Evolutionary conservation across 495 filamentous ascomycete genomes (phyloP).

Genomic region (Talaromyces thailandensis): DNA sequence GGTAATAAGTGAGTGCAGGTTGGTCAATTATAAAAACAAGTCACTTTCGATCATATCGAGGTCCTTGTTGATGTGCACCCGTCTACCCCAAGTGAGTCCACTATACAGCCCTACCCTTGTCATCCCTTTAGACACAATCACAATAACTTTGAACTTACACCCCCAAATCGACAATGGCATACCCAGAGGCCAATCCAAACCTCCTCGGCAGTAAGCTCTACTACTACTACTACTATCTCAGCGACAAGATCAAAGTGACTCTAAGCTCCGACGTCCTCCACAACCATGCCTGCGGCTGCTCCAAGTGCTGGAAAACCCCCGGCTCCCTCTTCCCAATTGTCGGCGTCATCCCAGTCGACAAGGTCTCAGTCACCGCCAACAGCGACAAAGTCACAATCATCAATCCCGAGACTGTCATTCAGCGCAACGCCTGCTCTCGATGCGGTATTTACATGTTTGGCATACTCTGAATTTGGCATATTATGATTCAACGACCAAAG

Average conservation of each 20-base stretch:
- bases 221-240: background rate
- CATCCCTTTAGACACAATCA: background rate
- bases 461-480: no score
- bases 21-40: background rate
- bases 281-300: background rate
- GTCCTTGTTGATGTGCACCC: background rate
- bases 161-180: background rate
- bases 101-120: background rate
- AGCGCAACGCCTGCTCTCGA: background rate
- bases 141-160: background rate
- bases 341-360: background rate
- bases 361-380: background rate
- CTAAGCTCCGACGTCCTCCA: background rate
- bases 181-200: background rate
- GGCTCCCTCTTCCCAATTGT: background rate
- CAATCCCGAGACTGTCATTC: background rate
- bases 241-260: background rate
- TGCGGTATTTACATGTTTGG: background rate
- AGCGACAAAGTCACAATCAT: background rate
- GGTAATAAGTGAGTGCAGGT: background rate
- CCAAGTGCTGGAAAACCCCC: background rate
- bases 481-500: no score
- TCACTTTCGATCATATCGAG: background rate
- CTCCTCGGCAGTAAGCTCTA: background rate
- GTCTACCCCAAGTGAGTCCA: background rate